Evolutionary conservation across 495 filamentous ascomycete genomes (phyloP), one percentile per base, ranked within the genome.

Genomic region (Alectoria sarmentosa): DNA sequence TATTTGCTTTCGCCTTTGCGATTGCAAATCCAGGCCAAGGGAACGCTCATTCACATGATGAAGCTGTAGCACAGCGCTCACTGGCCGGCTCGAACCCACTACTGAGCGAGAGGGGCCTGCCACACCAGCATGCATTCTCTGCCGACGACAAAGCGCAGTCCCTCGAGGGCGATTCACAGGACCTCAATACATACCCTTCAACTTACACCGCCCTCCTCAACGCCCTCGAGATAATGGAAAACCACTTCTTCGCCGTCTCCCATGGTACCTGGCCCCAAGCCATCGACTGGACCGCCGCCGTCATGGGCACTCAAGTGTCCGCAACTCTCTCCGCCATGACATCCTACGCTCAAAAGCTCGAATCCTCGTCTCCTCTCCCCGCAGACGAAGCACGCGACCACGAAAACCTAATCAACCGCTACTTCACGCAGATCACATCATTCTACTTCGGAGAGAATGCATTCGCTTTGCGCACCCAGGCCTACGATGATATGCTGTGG

Each of bases 401-500:
- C 41, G 85, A 93, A 67, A 93, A 96, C 68, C 74, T 88, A 1
- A 81, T 96, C 71, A 89, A 90, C 72, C 82, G 79, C n/a, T 94
- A 92, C 70, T 94, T 96, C 71, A 79, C 84, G 9, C 88, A 97
- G 23, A 75, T 85, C 0, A 76, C 85, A 19, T 83, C 83, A 11
- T 93, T 88, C 72, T 96, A 93, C 72, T 96, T 93, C 71, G 93
- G 89, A 34, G 90, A 97, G 71, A 86, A 96, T 73, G 82, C 83
- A 17, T 87, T 92, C 66, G 77, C 82, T 26, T 77, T 98, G 37
- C 82, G 91, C 26, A 84, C 82, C 42, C 83, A 98, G 71, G 94
- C 93, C 1, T 96, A 87, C 71, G 94, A 98, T 73, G 94, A 98
- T 72, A 97, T 97, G 81, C 82, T 96, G 28, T 98, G 94, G 94